A percentile compares a stretch with the other conserved stretches of the same genome.
Conservation (phyloP, 129 eudicot species). For the Pulicaria dysenterica region DNA sequence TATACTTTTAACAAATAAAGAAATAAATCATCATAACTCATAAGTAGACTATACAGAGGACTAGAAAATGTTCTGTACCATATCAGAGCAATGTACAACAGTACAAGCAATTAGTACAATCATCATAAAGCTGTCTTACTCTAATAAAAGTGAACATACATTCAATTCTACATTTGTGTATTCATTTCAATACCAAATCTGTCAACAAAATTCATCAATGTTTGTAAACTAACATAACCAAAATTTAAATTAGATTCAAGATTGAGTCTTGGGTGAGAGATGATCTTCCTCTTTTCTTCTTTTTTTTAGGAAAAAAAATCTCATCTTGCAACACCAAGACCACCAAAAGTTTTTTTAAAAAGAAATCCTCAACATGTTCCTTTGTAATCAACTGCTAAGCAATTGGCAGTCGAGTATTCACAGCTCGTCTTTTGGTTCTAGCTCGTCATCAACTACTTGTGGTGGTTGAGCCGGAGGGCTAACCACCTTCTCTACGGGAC, state of each 20-base stretch:
- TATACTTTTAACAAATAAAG: not conserved
- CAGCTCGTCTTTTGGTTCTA: slow-evolving; percentile 63
- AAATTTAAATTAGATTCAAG: slow-evolving; percentile 17
- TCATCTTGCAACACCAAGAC: slow-evolving; percentile 19
- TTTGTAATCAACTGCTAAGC: not conserved
- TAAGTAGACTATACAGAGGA: not conserved
- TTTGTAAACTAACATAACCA: slow-evolving; percentile 19
- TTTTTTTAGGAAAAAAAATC: slow-evolving; percentile 20
- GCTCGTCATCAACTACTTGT: slow-evolving; percentile 36
- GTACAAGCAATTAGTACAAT: slow-evolving; percentile 28
- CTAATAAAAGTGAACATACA: slow-evolving; percentile 24
- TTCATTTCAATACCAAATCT: slow-evolving; percentile 28
- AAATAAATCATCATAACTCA: not conserved
- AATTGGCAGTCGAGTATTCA: slow-evolving; percentile 26
- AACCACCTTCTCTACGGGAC: slow-evolving; percentile 44
- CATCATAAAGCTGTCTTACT: slow-evolving; percentile 31
- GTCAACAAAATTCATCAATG: slow-evolving; percentile 32
- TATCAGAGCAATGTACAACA: slow-evolving; percentile 26
- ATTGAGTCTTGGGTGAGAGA: not conserved
- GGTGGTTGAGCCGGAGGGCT: slow-evolving; percentile 39
- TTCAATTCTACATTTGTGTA: slow-evolving; percentile 32
- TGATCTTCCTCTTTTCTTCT: not conserved
- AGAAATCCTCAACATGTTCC: not conserved
- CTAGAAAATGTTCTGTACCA: not conserved
- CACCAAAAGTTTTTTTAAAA: not conserved